Evolutionary conservation across 1,284 basidiomycete species (phyloP), one percentile per base, ranked within the genome.

Genomic region (Tilletiaria anomala): DNA sequence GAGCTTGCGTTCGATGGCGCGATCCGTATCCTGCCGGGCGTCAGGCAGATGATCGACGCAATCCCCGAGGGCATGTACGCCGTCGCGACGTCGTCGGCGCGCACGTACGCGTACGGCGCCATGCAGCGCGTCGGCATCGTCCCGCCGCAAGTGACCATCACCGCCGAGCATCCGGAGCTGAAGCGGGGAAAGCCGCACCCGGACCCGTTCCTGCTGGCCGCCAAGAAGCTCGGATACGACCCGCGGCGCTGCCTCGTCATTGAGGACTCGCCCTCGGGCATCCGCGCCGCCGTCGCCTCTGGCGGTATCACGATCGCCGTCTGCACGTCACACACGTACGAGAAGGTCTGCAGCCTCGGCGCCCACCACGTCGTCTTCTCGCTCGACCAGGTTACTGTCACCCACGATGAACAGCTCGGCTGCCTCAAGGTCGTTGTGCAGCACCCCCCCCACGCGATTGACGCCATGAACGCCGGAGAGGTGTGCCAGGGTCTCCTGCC

Each of bases 271-370:
- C 47, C 47, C 20, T 48, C 44, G 16, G 80, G 80, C 31, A 82
- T 83, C 63, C 73, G 73, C 32, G 79, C 80, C 1, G 80, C 80
- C 31, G 61, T 64, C 17, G 78, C 78, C 0, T 76, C 76, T 23
- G 80, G 80, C 32, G 80, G 78, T 12, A 80, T 75, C 6, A 80
- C 82, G 45, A 77, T 83, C 51, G 81, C 80, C 1, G 76, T 83
- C 12, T 82, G 80, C 71, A 82, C 70, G 1, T 70, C 68, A 6
- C 70, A 72, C 45, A 56, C 54, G 19, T 37, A 37, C 15, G 42
- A 48, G 24, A 48, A 45, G 35, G 45, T 44, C 42, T 34, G 32
- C 40, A 39, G 19, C 32, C 39, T 40, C 26, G 35, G 32, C 17
- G 32, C 31, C 26, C 37, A 39, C n/a, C 21, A 37, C 36, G 22